Evolutionary conservation across 1,139 yeast species (phyloP).

Genomic region (Nakaseomyces nivariensis): DNA sequence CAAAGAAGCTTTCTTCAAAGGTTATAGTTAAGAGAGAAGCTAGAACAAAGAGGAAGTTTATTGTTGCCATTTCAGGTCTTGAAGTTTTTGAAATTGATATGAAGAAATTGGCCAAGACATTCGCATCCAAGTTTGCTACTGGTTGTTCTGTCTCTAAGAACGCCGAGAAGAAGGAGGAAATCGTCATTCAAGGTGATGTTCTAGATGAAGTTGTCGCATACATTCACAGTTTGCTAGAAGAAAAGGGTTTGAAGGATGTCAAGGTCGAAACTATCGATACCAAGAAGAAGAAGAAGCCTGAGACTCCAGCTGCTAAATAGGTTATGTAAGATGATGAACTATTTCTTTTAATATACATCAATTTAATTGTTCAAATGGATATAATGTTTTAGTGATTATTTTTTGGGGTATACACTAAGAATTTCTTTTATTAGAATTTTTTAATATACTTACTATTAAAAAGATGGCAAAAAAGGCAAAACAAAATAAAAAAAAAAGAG

Average conservation of each 20-base stretch:
- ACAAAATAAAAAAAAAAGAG: too few relatives aligned
- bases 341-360: neutral
- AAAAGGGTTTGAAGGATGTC: constrained; percentile 73
- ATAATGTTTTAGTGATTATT: neutral
- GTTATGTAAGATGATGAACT: neutral
- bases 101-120: constrained; percentile 84
- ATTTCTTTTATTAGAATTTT: neutral
- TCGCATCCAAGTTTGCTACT: constrained; percentile 91
- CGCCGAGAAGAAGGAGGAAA: constrained; percentile 86
- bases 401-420: neutral
- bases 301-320: constrained; percentile 18
- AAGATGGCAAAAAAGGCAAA: too few relatives aligned
- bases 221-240: constrained; percentile 60
- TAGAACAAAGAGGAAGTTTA: constrained; percentile 81
- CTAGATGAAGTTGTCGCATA: constrained; percentile 83
- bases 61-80: constrained; percentile 76
- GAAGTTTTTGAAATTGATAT: constrained; percentile 84
- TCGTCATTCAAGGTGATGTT: constrained; percentile 90
- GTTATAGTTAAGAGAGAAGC: constrained; percentile 80
- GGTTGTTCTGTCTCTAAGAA: constrained; percentile 93
- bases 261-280: constrained; percentile 83
- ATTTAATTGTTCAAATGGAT: too few relatives aligned
- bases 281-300: constrained; percentile 51
- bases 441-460: too few relatives aligned
- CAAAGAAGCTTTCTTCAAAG: constrained; percentile 67